Conservation (phyloP, 768 basidiomycete genomes). For the Boletus subcaerulescens region DNA sequence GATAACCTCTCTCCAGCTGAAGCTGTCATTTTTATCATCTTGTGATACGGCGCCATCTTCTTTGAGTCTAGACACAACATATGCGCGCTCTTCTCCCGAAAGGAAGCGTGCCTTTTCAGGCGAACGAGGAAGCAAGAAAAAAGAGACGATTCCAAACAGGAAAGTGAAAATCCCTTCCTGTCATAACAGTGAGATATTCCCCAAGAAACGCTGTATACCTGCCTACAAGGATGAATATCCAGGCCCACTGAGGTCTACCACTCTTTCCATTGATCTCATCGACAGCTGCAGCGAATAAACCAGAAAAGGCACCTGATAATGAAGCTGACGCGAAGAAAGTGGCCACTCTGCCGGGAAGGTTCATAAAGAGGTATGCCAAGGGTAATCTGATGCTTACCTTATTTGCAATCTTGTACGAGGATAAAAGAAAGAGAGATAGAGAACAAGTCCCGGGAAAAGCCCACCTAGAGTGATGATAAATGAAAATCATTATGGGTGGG, state of each 20-base stretch:
- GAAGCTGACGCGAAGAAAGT: conserved; percentile 44
- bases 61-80: conserved; percentile 35
- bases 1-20: conserved; percentile 57
- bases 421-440: conserved; percentile 54
- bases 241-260: conserved; percentile 57
- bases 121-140: conserved; percentile 46
- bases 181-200: background rate
- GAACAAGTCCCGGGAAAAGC: conserved; percentile 54
- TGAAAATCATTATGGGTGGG: background rate
- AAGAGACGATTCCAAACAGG: conserved; percentile 50
- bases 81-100: conserved; percentile 45
- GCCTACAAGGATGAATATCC: conserved; percentile 54
- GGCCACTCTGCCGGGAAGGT: conserved; percentile 30
- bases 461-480: conserved; percentile 39
- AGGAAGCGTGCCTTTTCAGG: conserved; percentile 50
- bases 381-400: conserved; percentile 3
- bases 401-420: conserved; percentile 30
- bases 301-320: conserved; percentile 59
- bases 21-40: conserved; percentile 43
- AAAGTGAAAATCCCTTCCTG: conserved; percentile 64
- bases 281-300: conserved; percentile 60
- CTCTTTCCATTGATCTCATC: conserved; percentile 51
- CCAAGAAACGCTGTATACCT: background rate
- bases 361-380: background rate
- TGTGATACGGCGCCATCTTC: conserved; percentile 32